Conservation (phyloP, 2,329 filamentous ascomycete species). For the Cytospora paraplurivora region DNA sequence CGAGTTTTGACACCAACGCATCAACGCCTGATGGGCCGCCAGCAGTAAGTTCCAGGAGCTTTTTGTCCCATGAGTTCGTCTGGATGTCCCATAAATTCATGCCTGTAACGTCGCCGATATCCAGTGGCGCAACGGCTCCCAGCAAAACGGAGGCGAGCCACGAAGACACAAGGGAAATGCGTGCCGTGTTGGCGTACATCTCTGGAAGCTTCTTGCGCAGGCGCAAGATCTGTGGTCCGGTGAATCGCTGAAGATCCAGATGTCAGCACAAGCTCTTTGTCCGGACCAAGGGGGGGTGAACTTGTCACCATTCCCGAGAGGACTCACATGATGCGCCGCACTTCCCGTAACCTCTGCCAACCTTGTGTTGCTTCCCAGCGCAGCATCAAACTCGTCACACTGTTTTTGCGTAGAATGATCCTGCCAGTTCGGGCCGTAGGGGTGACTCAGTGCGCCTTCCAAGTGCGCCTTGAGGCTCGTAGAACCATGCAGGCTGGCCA, state of each 20-base stretch:
- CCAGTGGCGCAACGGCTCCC: conserved; percentile 82
- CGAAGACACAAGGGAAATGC: conserved; percentile 92
- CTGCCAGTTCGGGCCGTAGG: conserved; percentile 95
- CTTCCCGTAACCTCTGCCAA: conserved; percentile 85
- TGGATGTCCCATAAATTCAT: conserved; percentile 97
- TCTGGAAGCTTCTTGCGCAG: conserved; percentile 79
- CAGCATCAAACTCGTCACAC: conserved; percentile 83
- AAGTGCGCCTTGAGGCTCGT: conserved; percentile 74
- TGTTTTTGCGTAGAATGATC: conserved; percentile 92
- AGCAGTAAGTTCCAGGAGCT: conserved; percentile 74
- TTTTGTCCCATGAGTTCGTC: conserved; percentile 70
- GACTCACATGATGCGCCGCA: conserved; percentile 85
- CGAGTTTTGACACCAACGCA: conserved; percentile 73
- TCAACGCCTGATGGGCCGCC: conserved; percentile 60
- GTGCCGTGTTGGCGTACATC: conserved; percentile 76
- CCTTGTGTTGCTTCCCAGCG: conserved; percentile 65
- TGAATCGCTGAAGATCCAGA: conserved; percentile 70
- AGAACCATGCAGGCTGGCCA: conserved; percentile 54
- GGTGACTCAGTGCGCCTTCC: conserved; percentile 72
- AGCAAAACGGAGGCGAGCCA: conserved; percentile 91
- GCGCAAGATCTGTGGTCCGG: conserved; percentile 92
- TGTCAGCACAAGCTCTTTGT: background rate
- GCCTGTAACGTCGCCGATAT: conserved; percentile 92
- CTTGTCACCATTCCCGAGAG: background rate
- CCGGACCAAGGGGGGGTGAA: background rate